A percentile compares a stretch with the other conserved stretches of the same genome.
Conservation (phyloP, 140 eudicot genomes). For the Anethum foeniculum region DNA sequence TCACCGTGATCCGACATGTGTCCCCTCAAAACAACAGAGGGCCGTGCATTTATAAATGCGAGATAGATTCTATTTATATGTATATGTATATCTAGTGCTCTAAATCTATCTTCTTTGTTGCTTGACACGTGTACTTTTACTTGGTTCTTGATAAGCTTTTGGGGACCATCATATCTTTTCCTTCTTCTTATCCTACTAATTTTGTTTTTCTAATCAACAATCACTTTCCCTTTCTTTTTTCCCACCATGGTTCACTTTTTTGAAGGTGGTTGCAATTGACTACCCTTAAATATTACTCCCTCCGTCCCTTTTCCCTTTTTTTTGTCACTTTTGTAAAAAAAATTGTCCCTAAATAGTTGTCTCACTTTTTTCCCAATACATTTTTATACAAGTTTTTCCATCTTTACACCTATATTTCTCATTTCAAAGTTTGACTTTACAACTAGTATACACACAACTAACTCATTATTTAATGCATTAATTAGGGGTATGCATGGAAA, state of each 20-base stretch:
- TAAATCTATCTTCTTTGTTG: not conserved
- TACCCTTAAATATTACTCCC: too few relatives aligned
- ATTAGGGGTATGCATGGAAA: too few relatives aligned
- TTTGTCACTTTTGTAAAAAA: too few relatives aligned
- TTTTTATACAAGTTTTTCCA: too few relatives aligned
- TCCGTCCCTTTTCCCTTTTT: too few relatives aligned
- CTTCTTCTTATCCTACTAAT: constrained; percentile 14
- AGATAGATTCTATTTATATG: not conserved
- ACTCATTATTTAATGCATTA: too few relatives aligned
- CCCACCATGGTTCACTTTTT: not conserved
- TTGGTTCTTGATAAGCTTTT: constrained; percentile 14
- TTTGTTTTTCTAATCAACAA: not conserved
- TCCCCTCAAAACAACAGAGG: not conserved
- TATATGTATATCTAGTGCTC: not conserved
- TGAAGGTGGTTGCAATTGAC: not conserved
- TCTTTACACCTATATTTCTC: too few relatives aligned
- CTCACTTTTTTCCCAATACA: too few relatives aligned
- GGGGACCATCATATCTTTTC: constrained; percentile 16
- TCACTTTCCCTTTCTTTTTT: not conserved
- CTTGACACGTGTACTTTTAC: constrained; percentile 10
- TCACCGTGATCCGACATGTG: constrained; percentile 11
- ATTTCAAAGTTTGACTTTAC: too few relatives aligned
- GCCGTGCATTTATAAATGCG: not conserved
- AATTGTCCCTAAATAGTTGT: too few relatives aligned
- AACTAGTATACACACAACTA: too few relatives aligned